A percentile compares a stretch with the other conserved stretches of the same genome.
phyloP scores from a whole-genome alignment of 495 filamentous ascomycete genomes.

The Neurospora sp. region DNA sequence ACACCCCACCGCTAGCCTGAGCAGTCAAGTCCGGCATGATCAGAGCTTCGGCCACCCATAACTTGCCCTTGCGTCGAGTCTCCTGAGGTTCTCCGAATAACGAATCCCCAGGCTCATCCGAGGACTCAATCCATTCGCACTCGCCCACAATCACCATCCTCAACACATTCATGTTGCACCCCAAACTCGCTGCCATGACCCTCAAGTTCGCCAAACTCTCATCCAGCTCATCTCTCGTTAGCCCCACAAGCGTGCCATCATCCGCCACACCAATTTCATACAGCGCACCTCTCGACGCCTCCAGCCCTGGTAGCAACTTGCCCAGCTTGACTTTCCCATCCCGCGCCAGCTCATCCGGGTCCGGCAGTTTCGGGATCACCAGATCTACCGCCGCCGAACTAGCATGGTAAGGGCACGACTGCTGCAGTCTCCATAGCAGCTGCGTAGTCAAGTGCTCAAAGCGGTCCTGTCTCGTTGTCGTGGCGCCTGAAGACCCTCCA shows the following conservation, averaged over 20 bases:
- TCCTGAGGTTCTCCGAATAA: neutral
- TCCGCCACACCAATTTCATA: slow-evolving; percentile 97
- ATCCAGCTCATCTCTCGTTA: slow-evolving; percentile 84
- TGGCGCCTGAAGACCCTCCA: slow-evolving; percentile 29
- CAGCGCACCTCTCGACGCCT: slow-evolving; percentile 84
- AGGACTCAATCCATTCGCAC: slow-evolving; percentile 57
- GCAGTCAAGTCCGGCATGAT: slow-evolving; percentile 30
- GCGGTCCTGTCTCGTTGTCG: slow-evolving; percentile 63
- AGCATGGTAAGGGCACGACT: slow-evolving; percentile 83
- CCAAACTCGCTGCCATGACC: slow-evolving; percentile 84
- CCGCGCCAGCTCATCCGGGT: slow-evolving; percentile 31
- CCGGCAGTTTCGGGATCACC: slow-evolving; percentile 62
- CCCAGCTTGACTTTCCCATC: slow-evolving; percentile 42
- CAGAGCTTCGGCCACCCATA: slow-evolving; percentile 82
- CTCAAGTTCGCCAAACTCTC: slow-evolving; percentile 76
- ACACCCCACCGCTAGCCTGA: slow-evolving; percentile 4
- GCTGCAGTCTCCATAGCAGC: slow-evolving; percentile 87
- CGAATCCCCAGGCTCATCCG: slow-evolving; percentile 1
- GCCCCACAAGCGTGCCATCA: slow-evolving; percentile 81
- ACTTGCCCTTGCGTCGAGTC: slow-evolving; percentile 36
- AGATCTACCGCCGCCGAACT: slow-evolving; percentile 54
- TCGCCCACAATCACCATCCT: slow-evolving; percentile 78
- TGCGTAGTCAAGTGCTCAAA: slow-evolving; percentile 90
- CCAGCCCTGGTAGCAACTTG: slow-evolving; percentile 66
- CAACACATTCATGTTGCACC: slow-evolving; percentile 76